phyloP scores from a whole-genome alignment of 148 eudicot genomes.

The Amaranthus hypochondriacus region DNA sequence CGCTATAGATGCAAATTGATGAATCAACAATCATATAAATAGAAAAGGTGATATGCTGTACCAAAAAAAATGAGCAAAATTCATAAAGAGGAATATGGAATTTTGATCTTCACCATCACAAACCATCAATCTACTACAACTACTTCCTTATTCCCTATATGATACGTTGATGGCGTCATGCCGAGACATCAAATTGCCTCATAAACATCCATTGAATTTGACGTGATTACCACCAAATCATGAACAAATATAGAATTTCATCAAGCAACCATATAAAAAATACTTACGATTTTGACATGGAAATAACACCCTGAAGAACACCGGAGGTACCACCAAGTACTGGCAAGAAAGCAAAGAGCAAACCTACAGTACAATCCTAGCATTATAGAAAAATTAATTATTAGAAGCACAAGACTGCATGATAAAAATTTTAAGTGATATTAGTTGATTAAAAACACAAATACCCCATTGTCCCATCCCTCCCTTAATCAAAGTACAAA shows the following conservation, averaged over 20 bases:
- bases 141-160: not conserved
- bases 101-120: not conserved
- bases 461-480: not conserved
- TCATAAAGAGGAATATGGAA: too few species aligned
- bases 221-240: not conserved
- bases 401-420: constrained; percentile 22
- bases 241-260: not conserved
- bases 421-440: not conserved
- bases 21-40: not conserved
- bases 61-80: not conserved
- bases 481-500: not conserved
- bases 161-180: not conserved
- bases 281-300: constrained; percentile 94
- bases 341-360: constrained; percentile 93
- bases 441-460: not conserved
- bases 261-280: not conserved
- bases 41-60: not conserved
- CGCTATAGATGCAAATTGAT: not conserved
- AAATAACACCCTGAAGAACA: constrained; percentile 74
- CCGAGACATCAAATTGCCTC: not conserved
- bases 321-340: constrained; percentile 94
- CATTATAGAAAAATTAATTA: constrained; percentile 3
- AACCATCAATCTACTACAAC: not conserved
- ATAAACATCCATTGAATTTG: not conserved
- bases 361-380: constrained; percentile 97